These are phyloP conservation scores for Fusarium sp. DNA, from an alignment of 2,329 filamentous ascomycete genomes.

Conservation along the genomic window DNA sequence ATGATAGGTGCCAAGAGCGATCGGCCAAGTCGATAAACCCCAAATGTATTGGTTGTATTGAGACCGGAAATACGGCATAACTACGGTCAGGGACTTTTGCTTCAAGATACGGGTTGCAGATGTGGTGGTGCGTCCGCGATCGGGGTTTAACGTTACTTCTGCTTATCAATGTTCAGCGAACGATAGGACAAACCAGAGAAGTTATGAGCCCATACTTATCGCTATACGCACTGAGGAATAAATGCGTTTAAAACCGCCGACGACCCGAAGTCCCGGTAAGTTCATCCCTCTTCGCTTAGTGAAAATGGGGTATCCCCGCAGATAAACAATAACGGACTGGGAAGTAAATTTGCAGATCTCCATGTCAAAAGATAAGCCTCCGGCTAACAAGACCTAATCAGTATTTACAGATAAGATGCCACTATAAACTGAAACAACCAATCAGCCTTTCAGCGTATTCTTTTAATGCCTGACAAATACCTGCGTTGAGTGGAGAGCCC, in stretches of 20 bases:
- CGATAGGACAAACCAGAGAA: accelerated
- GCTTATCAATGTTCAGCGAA: background rate
- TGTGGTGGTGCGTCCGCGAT: background rate
- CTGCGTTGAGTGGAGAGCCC: too few species aligned
- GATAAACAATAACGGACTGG: background rate
- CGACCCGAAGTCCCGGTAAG: background rate
- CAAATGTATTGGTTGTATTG: too few species aligned
- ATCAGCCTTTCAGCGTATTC: too few species aligned
- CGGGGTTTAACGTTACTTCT: background rate
- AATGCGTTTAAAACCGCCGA: background rate
- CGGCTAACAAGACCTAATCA: background rate
- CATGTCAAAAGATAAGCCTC: background rate
- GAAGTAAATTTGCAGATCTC: background rate
- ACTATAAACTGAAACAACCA: too few species aligned
- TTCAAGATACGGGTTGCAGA: background rate
- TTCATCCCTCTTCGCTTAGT: background rate
- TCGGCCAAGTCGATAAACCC: background rate
- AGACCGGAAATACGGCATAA: too few species aligned
- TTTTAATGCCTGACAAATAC: too few species aligned
- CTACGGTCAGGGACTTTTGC: accelerated
- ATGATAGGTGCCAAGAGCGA: accelerated
- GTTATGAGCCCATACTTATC: background rate
- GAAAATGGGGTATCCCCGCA: background rate
- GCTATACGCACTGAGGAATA: background rate
- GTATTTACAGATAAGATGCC: background rate